Percentiles rank a stretch among this genome's conserved stretches.
Evolutionary conservation across 2,329 filamentous ascomycete species (phyloP).

Genomic region (Cercospora nicotianae): DNA sequence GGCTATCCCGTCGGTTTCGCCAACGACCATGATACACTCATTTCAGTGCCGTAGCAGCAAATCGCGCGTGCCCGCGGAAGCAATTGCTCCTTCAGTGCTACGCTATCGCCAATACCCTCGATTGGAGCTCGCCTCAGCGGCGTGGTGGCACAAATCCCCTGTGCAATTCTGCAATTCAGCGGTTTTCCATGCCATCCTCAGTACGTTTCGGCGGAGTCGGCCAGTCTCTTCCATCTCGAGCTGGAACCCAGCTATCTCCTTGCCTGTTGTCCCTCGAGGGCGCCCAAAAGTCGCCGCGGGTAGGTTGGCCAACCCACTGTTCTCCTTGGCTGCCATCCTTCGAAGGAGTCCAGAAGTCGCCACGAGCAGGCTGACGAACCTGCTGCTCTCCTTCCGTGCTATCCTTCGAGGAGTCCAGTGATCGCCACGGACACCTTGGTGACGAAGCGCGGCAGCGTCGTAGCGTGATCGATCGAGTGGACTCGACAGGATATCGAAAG

Average conservation of each 20-base stretch:
- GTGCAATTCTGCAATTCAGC: neutral
- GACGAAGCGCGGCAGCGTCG: neutral
- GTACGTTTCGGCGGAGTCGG: conserved; percentile 8
- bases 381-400: neutral
- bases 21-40: neutral
- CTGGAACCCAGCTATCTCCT: conserved; percentile 18
- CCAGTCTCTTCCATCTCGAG: conserved; percentile 17
- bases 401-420: neutral
- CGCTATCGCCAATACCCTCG: neutral
- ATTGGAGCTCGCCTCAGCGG: neutral
- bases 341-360: neutral
- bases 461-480: neutral
- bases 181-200: neutral
- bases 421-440: neutral
- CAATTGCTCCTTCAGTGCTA: neutral
- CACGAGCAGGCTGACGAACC: neutral
- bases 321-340: neutral
- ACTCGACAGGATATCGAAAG: neutral
- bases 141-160: neutral
- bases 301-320: neutral
- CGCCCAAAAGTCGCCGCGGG: neutral
- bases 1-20: neutral
- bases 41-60: neutral
- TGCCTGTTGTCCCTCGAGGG: neutral
- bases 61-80: neutral